Evolutionary conservation across 441 rosid species (phyloP).

Genomic region (Metrosideros polymorpha): DNA sequence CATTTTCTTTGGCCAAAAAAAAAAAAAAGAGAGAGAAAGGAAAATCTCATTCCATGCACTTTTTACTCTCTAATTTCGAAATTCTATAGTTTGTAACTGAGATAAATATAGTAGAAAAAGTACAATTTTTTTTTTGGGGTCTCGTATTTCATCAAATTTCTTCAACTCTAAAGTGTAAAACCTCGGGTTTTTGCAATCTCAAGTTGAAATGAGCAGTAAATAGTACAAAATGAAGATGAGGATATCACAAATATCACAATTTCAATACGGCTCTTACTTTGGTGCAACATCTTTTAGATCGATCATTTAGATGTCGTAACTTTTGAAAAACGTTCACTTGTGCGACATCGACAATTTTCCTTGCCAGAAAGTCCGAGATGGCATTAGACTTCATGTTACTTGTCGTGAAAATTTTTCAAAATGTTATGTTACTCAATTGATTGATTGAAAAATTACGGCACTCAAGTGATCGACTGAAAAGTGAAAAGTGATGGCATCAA

Average conservation of each 20-base stretch:
- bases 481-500: fast-evolving
- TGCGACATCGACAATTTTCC: not conserved
- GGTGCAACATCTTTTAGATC: not conserved
- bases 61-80: not conserved
- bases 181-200: not conserved
- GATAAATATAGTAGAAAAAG: not conserved
- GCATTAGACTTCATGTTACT: too few species aligned
- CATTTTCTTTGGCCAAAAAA: not conserved
- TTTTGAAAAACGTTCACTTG: not conserved
- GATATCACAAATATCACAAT: fast-evolving
- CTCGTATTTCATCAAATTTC: not conserved
- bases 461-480: too few species aligned
- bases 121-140: not conserved
- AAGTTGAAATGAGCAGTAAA: fast-evolving
- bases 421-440: not conserved
- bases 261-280: fast-evolving
- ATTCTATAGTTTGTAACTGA: not conserved
- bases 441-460: not conserved
- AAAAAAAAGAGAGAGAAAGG: fast-evolving
- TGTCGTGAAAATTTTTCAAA: fast-evolving
- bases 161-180: not conserved
- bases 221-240: not conserved
- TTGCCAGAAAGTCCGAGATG: fast-evolving
- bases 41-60: not conserved
- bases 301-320: fast-evolving